A percentile compares a stretch with the other conserved stretches of the same genome.
Evolutionary conservation across 2,329 filamentous ascomycete genomes (phyloP).

Genomic region (Cucurbitaria berberidis): DNA sequence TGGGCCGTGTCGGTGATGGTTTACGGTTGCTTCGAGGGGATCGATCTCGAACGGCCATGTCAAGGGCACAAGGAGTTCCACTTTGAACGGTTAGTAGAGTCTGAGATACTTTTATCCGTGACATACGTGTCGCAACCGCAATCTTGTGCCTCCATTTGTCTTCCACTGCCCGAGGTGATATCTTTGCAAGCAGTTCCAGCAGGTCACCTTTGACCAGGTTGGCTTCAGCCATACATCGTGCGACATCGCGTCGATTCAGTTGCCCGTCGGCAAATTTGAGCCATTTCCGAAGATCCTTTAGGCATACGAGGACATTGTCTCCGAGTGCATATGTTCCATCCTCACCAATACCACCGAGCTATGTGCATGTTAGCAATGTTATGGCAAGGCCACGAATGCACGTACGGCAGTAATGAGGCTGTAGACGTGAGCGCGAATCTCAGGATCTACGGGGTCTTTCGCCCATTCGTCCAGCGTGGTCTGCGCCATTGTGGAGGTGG

Average conservation of each 20-base stretch:
- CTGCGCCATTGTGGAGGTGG: conserved; percentile 43
- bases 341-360: conserved; percentile 87
- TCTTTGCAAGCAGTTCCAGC: conserved; percentile 81
- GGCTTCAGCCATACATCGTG: conserved; percentile 87
- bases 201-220: conserved; percentile 92
- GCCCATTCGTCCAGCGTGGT: conserved; percentile 55
- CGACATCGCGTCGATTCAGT: conserved; percentile 91
- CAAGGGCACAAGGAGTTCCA: conserved; percentile 88
- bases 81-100: conserved; percentile 42
- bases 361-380: conserved; percentile 23
- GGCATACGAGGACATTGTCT: conserved; percentile 88
- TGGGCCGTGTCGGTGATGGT: conserved; percentile 90
- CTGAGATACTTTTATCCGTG: accelerated
- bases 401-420: conserved; percentile 91
- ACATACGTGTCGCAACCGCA: conserved; percentile 75
- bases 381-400: not conserved
- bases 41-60: conserved; percentile 92
- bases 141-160: conserved; percentile 79
- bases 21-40: conserved; percentile 81
- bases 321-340: conserved; percentile 86
- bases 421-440: conserved; percentile 91
- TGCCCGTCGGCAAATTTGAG: conserved; percentile 93
- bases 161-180: conserved; percentile 72
- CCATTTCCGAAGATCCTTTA: conserved; percentile 95
- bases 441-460: conserved; percentile 72